Percentiles rank a stretch among this genome's conserved stretches.
Conservation (phyloP, 108 stramenopile genomes). For the Bacterosira constricta region DNA sequence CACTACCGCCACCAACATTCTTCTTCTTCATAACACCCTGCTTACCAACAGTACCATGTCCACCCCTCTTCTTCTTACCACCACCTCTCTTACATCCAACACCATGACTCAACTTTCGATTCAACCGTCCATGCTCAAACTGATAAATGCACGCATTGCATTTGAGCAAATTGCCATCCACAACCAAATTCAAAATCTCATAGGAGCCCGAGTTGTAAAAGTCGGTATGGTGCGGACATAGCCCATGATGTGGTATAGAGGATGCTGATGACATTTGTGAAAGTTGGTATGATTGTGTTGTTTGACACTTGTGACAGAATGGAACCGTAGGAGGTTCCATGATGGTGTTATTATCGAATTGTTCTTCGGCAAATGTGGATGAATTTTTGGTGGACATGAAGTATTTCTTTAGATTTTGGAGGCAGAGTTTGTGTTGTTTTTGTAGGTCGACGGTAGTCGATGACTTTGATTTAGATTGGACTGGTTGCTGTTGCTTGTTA, state of each 20-base stretch:
- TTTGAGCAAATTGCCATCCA: constrained; percentile 26
- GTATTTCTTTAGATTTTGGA: constrained; percentile 35
- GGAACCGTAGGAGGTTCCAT: constrained; percentile 8
- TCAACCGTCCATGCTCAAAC: constrained; percentile 34
- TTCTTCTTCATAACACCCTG: too few species aligned
- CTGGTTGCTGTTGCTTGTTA: neutral
- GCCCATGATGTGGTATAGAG: constrained; percentile 35
- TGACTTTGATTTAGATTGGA: neutral
- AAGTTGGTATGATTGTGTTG: constrained; percentile 21
- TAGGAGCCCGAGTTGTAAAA: constrained; percentile 44
- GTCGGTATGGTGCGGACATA: constrained; percentile 39
- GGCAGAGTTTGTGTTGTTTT: constrained; percentile 7
- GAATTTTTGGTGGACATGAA: constrained; percentile 50
- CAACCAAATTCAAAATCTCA: constrained; percentile 42
- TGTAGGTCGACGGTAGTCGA: neutral
- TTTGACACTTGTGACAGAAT: constrained; percentile 41
- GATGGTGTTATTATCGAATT: neutral
- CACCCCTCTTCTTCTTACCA: constrained; percentile 4
- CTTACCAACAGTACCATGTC: too few species aligned
- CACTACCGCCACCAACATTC: neutral
- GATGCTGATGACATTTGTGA: neutral
- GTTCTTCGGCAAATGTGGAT: constrained; percentile 13
- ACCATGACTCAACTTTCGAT: constrained; percentile 29
- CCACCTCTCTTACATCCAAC: constrained; percentile 24
- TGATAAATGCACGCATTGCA: constrained; percentile 41